These are phyloP conservation scores for Rhizopus arrhizus DNA, from an alignment of 371 early-diverging fungal genomes.

Conservation along the genomic window DNA sequence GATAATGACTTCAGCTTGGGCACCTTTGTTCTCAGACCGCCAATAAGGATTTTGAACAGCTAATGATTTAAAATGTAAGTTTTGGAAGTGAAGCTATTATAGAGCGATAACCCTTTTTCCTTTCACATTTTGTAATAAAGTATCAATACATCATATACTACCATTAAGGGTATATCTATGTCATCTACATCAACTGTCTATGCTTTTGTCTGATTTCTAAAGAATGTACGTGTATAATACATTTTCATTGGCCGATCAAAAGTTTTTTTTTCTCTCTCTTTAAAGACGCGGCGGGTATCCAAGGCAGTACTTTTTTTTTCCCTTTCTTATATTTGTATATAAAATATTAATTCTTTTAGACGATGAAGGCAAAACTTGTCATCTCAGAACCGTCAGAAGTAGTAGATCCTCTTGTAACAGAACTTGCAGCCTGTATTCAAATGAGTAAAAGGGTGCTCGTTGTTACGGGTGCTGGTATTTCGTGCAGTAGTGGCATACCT, in stretches of 20 bases:
- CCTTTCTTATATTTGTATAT: background rate
- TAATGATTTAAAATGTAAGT: too few species aligned
- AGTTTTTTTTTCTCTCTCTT: constrained; percentile 7
- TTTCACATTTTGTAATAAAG: too few species aligned
- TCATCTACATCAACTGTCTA: too few species aligned
- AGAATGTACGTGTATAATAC: background rate
- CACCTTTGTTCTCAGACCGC: too few species aligned
- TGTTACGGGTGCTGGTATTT: constrained; percentile 92
- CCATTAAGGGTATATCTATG: too few species aligned
- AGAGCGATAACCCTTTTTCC: too few species aligned
- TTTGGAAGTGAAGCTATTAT: too few species aligned
- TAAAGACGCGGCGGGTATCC: constrained; percentile 3
- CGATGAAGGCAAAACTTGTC: constrained; percentile 33
- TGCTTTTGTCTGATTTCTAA: too few species aligned
- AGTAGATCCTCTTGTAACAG: constrained; percentile 43
- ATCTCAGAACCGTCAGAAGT: constrained; percentile 40
- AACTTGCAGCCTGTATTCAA: constrained; percentile 58
- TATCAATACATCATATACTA: too few species aligned
- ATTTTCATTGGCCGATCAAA: constrained; percentile 6
- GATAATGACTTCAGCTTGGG: too few species aligned
- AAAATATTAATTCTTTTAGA: background rate
- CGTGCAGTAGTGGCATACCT: constrained; percentile 88
- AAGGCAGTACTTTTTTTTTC: background rate
- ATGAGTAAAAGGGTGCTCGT: constrained; percentile 71
- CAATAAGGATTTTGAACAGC: too few species aligned